Conservation (phyloP, 2,329 filamentous ascomycete genomes). For the Ceratocystis ficicola region DNA sequence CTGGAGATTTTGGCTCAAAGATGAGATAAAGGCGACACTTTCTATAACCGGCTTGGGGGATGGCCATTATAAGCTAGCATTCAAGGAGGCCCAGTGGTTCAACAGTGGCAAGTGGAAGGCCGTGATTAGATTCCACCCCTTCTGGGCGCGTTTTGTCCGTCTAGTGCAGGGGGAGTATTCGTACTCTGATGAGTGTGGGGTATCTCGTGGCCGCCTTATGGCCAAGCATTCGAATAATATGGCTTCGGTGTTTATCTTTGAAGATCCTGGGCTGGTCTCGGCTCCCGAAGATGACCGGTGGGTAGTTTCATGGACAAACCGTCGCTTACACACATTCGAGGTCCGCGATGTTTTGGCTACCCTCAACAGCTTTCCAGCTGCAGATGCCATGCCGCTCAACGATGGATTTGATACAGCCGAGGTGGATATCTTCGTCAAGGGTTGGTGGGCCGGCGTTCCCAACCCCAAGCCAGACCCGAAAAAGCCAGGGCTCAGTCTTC, state of each 20-base stretch:
- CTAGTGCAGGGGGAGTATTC: slow-evolving; percentile 12
- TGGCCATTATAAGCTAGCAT: slow-evolving; percentile 7
- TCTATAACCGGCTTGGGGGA: slow-evolving; percentile 11
- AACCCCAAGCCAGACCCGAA: not conserved
- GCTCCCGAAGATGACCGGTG: slow-evolving; percentile 17
- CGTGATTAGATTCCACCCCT: slow-evolving; percentile 15
- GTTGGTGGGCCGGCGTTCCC: slow-evolving; percentile 13
- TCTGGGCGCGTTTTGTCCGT: slow-evolving; percentile 1
- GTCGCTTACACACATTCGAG: slow-evolving; percentile 21
- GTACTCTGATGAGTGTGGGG: slow-evolving; percentile 19
- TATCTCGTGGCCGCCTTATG: slow-evolving; percentile 17
- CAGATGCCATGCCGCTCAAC: not conserved
- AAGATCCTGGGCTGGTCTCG: slow-evolving; percentile 19
- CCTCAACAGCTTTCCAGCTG: not conserved
- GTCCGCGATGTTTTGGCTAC: slow-evolving; percentile 10
- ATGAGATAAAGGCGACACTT: slow-evolving; percentile 6
- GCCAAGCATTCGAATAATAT: not conserved
- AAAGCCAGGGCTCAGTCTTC: too few relatives aligned
- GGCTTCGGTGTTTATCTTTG: slow-evolving; percentile 18
- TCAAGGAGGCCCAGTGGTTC: slow-evolving; percentile 1
- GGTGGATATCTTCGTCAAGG: not conserved
- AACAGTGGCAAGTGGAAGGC: slow-evolving; percentile 16
- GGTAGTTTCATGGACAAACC: slow-evolving; percentile 20
- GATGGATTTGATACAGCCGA: not conserved
- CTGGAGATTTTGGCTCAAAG: slow-evolving; percentile 17